These are phyloP conservation scores for Scopulariopsis brevicaulis DNA, from an alignment of 2,329 filamentous ascomycete species.

Conservation along the genomic window DNA sequence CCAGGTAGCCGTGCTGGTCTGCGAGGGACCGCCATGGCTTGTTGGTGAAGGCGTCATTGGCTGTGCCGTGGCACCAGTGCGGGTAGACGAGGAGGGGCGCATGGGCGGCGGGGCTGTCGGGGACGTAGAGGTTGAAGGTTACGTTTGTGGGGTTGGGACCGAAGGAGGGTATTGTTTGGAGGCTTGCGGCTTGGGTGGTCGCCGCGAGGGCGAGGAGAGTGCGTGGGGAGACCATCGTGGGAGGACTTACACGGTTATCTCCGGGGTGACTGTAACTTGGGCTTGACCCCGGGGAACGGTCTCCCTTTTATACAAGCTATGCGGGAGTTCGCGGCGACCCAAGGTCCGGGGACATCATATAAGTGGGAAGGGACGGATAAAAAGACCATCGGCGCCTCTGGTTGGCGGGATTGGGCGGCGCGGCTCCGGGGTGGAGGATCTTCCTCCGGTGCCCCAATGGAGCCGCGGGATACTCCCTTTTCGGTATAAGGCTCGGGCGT, in stretches of 20 bases:
- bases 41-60: constrained; percentile 31
- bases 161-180: constrained; percentile 11
- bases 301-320: too few relatives aligned
- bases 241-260: neutral
- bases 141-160: constrained; percentile 37
- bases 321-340: too few relatives aligned
- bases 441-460: neutral
- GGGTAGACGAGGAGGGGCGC: constrained; percentile 43
- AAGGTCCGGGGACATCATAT: neutral
- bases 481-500: too few relatives aligned
- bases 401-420: neutral
- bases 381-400: neutral
- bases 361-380: neutral
- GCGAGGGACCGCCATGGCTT: constrained; percentile 42
- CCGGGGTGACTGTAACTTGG: neutral
- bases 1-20: constrained; percentile 40
- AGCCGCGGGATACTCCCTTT: neutral
- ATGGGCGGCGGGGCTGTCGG: constrained; percentile 24
- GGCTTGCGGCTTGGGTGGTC: neutral
- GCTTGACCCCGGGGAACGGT: too few relatives aligned
- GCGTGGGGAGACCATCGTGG: neutral
- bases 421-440: neutral
- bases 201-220: neutral
- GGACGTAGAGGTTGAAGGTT: constrained; percentile 39
- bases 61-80: constrained; percentile 46